Evolutionary conservation across 1,284 basidiomycete genomes (phyloP).

Genomic region (Malassezia slooffiae): DNA sequence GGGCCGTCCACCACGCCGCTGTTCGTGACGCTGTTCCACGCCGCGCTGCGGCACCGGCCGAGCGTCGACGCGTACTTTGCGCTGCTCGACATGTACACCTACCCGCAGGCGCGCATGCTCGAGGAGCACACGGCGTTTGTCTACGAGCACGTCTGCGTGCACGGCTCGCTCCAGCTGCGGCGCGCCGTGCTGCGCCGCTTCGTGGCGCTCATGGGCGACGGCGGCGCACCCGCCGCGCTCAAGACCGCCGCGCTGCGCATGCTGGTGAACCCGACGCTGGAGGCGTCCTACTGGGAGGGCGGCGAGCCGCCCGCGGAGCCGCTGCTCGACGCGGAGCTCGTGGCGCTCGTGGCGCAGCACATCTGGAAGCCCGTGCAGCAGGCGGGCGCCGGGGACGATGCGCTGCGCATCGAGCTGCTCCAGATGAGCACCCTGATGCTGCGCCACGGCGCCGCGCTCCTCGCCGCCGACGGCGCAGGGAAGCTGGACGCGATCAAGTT

Average conservation of each 20-base stretch:
- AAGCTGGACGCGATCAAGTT: conserved; percentile 93
- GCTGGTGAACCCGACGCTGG: conserved; percentile 76
- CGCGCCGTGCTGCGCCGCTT: conserved; percentile 75
- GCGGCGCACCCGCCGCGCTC: conserved; percentile 59
- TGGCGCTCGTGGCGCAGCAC: conserved; percentile 59
- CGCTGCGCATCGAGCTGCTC: conserved; percentile 78
- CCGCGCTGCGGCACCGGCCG: conserved; percentile 54
- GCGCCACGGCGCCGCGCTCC: conserved; percentile 63
- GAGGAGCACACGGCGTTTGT: conserved; percentile 75
- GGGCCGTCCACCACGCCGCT: conserved; percentile 50
- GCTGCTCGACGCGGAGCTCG: conserved; percentile 61
- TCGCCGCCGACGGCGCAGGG: conserved; percentile 57
- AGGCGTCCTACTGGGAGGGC: conserved; percentile 56
- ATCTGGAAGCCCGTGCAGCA: conserved; percentile 71
- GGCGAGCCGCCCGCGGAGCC: conserved; percentile 34
- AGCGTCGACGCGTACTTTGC: conserved; percentile 83
- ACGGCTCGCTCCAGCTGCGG: conserved; percentile 56
- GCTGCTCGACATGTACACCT: conserved; percentile 69
- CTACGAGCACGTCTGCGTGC: conserved; percentile 66
- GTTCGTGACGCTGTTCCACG: conserved; percentile 56
- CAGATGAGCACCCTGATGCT: conserved; percentile 83
- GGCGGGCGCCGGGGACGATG: conserved; percentile 54
- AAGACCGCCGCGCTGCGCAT: conserved; percentile 79
- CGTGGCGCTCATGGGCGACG: conserved; percentile 68
- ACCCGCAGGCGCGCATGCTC: conserved; percentile 70